These are phyloP conservation scores for Myriosclerotinia curreyana DNA, from an alignment of 2,329 filamentous ascomycete species.

Conservation along the genomic window DNA sequence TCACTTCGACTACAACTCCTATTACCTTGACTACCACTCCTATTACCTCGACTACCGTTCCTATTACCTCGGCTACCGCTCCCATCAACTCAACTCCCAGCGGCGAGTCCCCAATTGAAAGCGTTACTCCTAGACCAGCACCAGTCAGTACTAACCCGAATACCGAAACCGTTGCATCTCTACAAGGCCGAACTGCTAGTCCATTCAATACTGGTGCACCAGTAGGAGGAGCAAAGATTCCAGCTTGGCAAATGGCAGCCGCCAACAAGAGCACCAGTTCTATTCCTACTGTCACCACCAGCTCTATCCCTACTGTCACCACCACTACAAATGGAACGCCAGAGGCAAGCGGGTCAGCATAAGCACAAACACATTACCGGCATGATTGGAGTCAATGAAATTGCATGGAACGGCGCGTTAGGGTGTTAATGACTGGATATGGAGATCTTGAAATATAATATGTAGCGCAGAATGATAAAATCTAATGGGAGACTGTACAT, in stretches of 20 bases:
- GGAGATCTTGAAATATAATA: conserved; percentile 2
- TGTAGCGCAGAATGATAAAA: conserved; percentile 3
- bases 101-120: conserved; percentile 29
- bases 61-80: conserved; percentile 21
- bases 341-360: conserved; percentile 29
- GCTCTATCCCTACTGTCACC: conserved; percentile 28
- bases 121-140: conserved; percentile 35
- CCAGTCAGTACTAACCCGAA: conserved; percentile 39
- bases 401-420: conserved; percentile 22
- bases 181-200: conserved; percentile 42
- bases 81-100: conserved; percentile 23
- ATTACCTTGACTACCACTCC: conserved; percentile 19
- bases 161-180: conserved; percentile 38
- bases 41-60: conserved; percentile 13
- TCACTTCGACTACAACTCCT: conserved; percentile 19
- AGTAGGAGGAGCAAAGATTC: conserved; percentile 64
- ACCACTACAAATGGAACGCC: conserved; percentile 28
- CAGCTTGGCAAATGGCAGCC: conserved; percentile 75
- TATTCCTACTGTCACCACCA: conserved; percentile 27
- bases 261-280: conserved; percentile 48
- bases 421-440: conserved; percentile 14
- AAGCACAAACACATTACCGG: conserved; percentile 1
- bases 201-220: conserved; percentile 52
- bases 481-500: not conserved
- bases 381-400: conserved; percentile 2